Evolutionary conservation across 2,329 filamentous ascomycete genomes (phyloP), one percentile per base, ranked within the genome.

Genomic region (Alternaria gansuensis): DNA sequence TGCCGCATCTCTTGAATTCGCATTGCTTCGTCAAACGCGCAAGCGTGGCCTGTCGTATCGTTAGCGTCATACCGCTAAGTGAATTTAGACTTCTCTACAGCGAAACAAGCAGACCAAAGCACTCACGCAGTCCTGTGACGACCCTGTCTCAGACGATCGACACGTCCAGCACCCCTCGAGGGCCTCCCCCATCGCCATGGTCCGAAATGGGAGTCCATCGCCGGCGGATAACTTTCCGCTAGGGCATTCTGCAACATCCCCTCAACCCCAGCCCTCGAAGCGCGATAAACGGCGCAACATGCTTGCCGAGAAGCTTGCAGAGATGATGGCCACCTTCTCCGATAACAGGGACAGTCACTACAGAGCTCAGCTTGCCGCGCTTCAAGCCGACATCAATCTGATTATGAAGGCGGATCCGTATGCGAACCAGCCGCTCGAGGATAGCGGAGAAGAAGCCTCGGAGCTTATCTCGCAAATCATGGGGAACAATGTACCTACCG

Each of bases 371-470:
- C 85, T 97, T 2, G 90, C 95, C 71, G 92, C 92, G 66, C 87
- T 97, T n/a, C 93, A 97, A 79, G 88, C 92, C 65, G 93, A 97
- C 77, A 93, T 93, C 79, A 91, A 87, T 58, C 84, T 96, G 44
- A 92, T 97, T 66, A 88, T 92, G 76, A 88, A 91, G 67, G 91
- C 95, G 51, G 90, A 97, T 71, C 90, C 91, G 0, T 96, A 96
- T 76, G 83, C 84, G 51, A 83, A 88, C 60, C 85, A 87, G 60
- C 87, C 91, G 48, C 83, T 97, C 54, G 85, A 85, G 13, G 87
- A 89, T 64, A 80, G 79, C 23, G 81, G 83, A 45, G 89, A 92
- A 62, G 86, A 90, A 56, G 87, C 93, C 62, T 82, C 84, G 51
- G 86, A 88, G 66, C 79, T 90, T 71, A 85, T 83, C 39, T 68